These are phyloP conservation scores for Candida hispaniensis DNA, from an alignment of 805 yeast genomes.

Conservation along the genomic window DNA sequence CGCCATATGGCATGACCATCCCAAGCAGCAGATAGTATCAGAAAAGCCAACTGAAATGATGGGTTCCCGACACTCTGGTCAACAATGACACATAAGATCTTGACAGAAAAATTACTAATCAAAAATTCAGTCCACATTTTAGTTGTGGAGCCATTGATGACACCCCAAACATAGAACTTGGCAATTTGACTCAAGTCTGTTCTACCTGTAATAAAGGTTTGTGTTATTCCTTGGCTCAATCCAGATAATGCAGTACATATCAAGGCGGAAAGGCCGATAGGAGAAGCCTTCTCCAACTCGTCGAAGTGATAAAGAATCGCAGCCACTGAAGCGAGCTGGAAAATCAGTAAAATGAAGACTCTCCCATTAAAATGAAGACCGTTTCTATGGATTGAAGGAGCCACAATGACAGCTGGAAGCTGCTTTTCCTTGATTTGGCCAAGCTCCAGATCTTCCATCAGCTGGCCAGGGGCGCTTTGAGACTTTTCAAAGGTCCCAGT, in stretches of 20 bases:
- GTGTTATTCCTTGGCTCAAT: constrained; percentile 24
- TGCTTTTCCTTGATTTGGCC: constrained; percentile 15
- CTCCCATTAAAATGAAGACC: constrained; percentile 9
- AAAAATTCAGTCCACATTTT: constrained; percentile 31
- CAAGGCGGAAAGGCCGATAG: constrained; percentile 8
- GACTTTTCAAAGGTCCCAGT: too few species aligned
- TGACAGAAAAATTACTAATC: constrained; percentile 19
- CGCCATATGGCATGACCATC: constrained; percentile 34
- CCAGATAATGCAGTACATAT: constrained; percentile 21
- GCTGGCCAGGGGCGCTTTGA: too few species aligned
- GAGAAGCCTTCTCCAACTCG: constrained; percentile 6
- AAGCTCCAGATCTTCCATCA: constrained; percentile 14
- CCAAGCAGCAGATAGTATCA: constrained; percentile 30
- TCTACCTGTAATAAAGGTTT: constrained; percentile 20
- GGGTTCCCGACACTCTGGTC: constrained; percentile 31
- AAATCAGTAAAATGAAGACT: neutral
- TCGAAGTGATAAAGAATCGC: constrained; percentile 4
- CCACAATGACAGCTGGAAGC: neutral
- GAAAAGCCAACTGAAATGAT: constrained; percentile 25
- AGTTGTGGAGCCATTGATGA: constrained; percentile 25
- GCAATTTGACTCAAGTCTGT: constrained; percentile 13
- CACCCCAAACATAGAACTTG: constrained; percentile 32
- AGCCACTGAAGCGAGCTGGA: constrained; percentile 1
- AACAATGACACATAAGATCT: constrained; percentile 23
- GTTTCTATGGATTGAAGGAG: constrained; percentile 1